Evolutionary conservation across 176 grass and related monocot species (phyloP).

Genomic region (Hordeum marinum): DNA sequence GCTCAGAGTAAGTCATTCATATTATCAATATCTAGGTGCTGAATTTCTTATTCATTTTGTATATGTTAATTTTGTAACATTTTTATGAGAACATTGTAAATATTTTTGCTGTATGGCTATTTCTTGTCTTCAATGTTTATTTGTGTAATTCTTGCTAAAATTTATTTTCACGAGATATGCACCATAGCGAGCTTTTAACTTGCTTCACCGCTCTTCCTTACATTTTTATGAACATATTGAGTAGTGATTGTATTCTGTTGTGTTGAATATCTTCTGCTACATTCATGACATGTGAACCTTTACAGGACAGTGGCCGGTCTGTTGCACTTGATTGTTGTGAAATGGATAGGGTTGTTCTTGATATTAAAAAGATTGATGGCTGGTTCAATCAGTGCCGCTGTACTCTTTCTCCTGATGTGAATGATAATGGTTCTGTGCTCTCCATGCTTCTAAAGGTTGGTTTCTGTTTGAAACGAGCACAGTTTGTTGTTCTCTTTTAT

Average conservation of each 20-base stretch:
- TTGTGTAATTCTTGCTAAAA: neutral
- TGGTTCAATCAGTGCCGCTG: conserved; percentile 54
- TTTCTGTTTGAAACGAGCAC: conserved; percentile 7
- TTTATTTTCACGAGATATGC: neutral
- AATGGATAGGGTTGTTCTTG: conserved; percentile 62
- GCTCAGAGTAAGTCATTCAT: conserved; percentile 51
- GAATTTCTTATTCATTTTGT: neutral
- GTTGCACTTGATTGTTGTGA: conserved; percentile 69
- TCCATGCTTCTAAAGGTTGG: conserved; percentile 54
- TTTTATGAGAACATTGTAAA: neutral
- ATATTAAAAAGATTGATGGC: conserved; percentile 75
- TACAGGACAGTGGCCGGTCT: conserved; percentile 56
- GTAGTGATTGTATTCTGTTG: conserved; percentile 1
- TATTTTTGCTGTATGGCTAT: neutral
- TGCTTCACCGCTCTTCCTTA: neutral
- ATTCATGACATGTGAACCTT: neutral
- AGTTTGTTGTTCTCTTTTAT: neutral
- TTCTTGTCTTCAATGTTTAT: neutral
- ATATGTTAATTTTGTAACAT: neutral
- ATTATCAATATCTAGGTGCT: neutral
- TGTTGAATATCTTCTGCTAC: conserved; percentile 10
- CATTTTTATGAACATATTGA: neutral
- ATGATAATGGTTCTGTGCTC: conserved; percentile 35
- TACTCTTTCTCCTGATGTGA: conserved; percentile 41
- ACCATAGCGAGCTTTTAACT: neutral